Evolutionary conservation across 106 monocot species (phyloP), one percentile per base, ranked within the genome.

Genomic region (Dioscorea zingiberensis): DNA sequence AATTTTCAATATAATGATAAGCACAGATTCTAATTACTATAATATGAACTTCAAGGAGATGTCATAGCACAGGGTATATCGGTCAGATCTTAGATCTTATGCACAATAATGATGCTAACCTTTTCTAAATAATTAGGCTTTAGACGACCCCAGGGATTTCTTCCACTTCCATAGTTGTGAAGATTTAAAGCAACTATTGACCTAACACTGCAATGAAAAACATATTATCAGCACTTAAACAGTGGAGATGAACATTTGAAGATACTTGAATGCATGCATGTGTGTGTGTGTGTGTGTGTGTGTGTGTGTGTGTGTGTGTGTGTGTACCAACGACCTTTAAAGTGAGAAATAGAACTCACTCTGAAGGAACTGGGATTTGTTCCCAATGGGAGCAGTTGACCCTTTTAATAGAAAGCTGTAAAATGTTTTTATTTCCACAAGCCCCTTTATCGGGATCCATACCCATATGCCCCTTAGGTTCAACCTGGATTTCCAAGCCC

Each of bases 111-210:
- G 23, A n/a, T 66, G 21, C 68, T 60, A 47, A 98, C 97, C 91
- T 92, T 92, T 69, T 92, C 97, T 63, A 98, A 68, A 69, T 98
- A 98, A 32, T 98, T 84, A 75, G 88, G 85, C 58, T 88, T 88
- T 48, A 78, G 78, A 66, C 66, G 72, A 13, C 97, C 97, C 97
- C 97, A 98, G 10, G 97, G 97, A 71, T 98, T 76, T 67, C 81
- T 88, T 59, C 97, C 97, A 73, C 97, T 92, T 47, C 79, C 97
- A 73, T 98, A 98, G 51, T 70, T 98, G 64, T 83, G 88, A 60
- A 92, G 97, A 89, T 98, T 98, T 54, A 98, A 47, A 55, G 73
- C 81, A 75, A 98, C 88, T 46, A 98, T 77, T 21, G 97, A 78
- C 65, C 97, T 88, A 54, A 98, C 79, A 70, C 97, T 98, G 92